These are phyloP conservation scores for Jaltomata sinuosa DNA, from an alignment of 257 asterid species.

Conservation along the genomic window DNA sequence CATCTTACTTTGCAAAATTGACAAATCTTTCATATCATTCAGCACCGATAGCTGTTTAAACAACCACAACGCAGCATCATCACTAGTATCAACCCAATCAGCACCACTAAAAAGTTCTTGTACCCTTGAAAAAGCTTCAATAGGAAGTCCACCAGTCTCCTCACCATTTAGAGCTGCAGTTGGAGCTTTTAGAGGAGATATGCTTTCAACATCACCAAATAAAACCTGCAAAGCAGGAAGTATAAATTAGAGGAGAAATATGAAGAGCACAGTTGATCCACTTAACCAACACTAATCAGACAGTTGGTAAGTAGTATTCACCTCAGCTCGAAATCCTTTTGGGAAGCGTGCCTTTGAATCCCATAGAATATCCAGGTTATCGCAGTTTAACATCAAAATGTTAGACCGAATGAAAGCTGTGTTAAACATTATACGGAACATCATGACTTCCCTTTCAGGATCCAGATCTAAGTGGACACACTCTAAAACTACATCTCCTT, in stretches of 20 bases:
- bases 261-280: not conserved
- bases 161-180: conserved; percentile 72
- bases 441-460: conserved; percentile 97
- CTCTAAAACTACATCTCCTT: conserved; percentile 96
- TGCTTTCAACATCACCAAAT: conserved; percentile 91
- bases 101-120: conserved; percentile 87
- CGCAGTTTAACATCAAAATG: conserved; percentile 86
- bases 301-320: conserved; percentile 14
- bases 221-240: conserved; percentile 44
- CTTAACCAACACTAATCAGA: conserved; percentile 3
- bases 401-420: conserved; percentile 97
- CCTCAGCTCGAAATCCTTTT: conserved; percentile 97
- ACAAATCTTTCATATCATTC: conserved; percentile 77
- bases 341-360: conserved; percentile 85
- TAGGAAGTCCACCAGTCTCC: conserved; percentile 88
- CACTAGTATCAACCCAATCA: conserved; percentile 76
- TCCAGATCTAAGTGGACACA: conserved; percentile 90
- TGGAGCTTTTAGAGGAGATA: conserved; percentile 52
- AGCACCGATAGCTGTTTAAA: conserved; percentile 77
- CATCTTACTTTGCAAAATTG: conserved; percentile 55
- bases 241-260: conserved; percentile 12
- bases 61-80: conserved; percentile 92
- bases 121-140: conserved; percentile 89
- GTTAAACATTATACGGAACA: conserved; percentile 91
- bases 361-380: conserved; percentile 90